These are phyloP conservation scores for Pseudocercospora ulei DNA, from an alignment of 2,329 filamentous ascomycete genomes.

Conservation along the genomic window DNA sequence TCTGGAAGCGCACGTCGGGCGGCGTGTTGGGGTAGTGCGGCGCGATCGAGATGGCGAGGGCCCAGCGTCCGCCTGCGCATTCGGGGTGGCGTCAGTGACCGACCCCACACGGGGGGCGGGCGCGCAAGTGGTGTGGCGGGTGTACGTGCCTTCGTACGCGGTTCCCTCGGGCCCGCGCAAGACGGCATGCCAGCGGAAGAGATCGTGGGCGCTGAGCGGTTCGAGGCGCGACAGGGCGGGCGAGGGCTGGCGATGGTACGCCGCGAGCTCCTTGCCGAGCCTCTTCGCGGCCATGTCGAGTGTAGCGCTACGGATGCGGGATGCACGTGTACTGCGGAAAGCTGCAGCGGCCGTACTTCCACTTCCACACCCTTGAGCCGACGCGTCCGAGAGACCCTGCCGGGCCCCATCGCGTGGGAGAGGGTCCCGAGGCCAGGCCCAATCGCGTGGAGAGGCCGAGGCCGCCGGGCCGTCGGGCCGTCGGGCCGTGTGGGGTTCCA, in stretches of 20 bases:
- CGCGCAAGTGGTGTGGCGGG: background rate
- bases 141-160: conserved; percentile 49
- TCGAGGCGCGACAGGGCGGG: conserved; percentile 49
- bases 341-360: too few relatives aligned
- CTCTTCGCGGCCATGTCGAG: conserved; percentile 43
- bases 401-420: too few relatives aligned
- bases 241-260: conserved; percentile 49
- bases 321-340: too few relatives aligned
- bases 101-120: background rate
- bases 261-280: conserved; percentile 52
- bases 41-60: conserved; percentile 67
- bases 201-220: conserved; percentile 48
- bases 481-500: too few relatives aligned
- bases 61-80: conserved; percentile 62
- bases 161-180: conserved; percentile 51
- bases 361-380: too few relatives aligned
- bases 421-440: too few relatives aligned
- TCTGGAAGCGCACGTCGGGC: conserved; percentile 71
- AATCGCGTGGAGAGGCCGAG: too few relatives aligned
- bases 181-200: conserved; percentile 52
- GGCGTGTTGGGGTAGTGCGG: conserved; percentile 66
- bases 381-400: too few relatives aligned
- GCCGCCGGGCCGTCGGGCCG: too few relatives aligned
- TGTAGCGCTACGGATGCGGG: conserved; percentile 8
- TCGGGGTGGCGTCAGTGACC: too few relatives aligned